phyloP scores from a whole-genome alignment of 208 protist genomes.

The Leishmania arabica region DNA sequence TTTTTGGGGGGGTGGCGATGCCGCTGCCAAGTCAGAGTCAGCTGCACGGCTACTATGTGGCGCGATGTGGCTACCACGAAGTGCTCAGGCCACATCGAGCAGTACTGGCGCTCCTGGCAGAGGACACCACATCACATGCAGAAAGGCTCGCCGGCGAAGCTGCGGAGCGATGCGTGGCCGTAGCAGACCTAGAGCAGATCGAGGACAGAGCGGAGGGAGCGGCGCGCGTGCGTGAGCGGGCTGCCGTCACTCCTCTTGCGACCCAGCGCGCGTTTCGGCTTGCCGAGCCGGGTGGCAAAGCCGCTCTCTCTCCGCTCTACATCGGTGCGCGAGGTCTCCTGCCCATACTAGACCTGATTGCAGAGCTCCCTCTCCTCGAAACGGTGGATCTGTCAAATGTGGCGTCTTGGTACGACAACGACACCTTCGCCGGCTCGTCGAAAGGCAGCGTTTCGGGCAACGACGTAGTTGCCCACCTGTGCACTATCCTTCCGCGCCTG shows the following conservation, averaged over 20 bases:
- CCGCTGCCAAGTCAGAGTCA: slow-evolving; percentile 60
- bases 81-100: slow-evolving; percentile 55
- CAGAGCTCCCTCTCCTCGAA: slow-evolving; percentile 57
- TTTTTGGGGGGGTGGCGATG: neutral
- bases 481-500: slow-evolving; percentile 35
- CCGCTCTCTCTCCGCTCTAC: slow-evolving; percentile 27
- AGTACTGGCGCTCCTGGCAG: slow-evolving; percentile 52
- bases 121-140: slow-evolving; percentile 47
- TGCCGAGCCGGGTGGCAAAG: neutral
- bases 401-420: slow-evolving; percentile 54
- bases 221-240: slow-evolving; percentile 6
- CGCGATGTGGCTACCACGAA: slow-evolving; percentile 53
- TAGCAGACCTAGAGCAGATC: slow-evolving; percentile 37
- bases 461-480: slow-evolving; percentile 51
- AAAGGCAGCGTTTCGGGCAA: slow-evolving; percentile 46
- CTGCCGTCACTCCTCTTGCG: slow-evolving; percentile 34
- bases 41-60: slow-evolving; percentile 68
- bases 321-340: slow-evolving; percentile 70
- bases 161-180: slow-evolving; percentile 30
- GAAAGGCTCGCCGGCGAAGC: slow-evolving; percentile 38
- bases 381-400: slow-evolving; percentile 66
- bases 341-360: slow-evolving; percentile 58
- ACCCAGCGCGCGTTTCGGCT: slow-evolving; percentile 34
- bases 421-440: slow-evolving; percentile 35
- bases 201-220: slow-evolving; percentile 26